Evolutionary conservation across 306 rosid genomes (phyloP).

Genomic region (Malus sieversii): DNA sequence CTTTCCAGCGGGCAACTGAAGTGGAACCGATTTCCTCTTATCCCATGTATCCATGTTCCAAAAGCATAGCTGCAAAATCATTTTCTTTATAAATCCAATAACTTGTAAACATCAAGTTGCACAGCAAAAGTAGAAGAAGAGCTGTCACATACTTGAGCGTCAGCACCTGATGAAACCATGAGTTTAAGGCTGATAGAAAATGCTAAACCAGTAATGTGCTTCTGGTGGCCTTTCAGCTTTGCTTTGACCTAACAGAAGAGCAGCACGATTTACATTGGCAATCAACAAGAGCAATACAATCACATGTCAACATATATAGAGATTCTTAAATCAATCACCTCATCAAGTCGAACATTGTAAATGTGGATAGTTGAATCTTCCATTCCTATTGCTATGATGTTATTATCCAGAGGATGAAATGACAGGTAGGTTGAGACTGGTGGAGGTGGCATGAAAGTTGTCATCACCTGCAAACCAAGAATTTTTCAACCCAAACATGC

Average conservation of each 20-base stretch:
- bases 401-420: slow-evolving; percentile 72
- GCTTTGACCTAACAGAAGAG: slow-evolving; percentile 49
- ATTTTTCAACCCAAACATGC: slow-evolving; percentile 7
- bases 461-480: slow-evolving; percentile 48
- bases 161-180: slow-evolving; percentile 74
- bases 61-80: slow-evolving; percentile 34
- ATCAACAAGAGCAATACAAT: neutral
- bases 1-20: slow-evolving; percentile 45
- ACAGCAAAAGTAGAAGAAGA: neutral
- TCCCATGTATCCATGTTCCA: slow-evolving; percentile 59
- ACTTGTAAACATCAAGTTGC: neutral
- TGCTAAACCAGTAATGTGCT: slow-evolving; percentile 64
- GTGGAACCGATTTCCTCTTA: slow-evolving; percentile 34
- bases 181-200: slow-evolving; percentile 52
- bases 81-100: neutral
- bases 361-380: slow-evolving; percentile 70
- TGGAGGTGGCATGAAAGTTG: slow-evolving; percentile 73
- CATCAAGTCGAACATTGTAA: slow-evolving; percentile 70
- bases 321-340: slow-evolving; percentile 33
- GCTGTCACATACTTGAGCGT: slow-evolving; percentile 50
- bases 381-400: slow-evolving; percentile 76
- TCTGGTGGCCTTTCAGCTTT: slow-evolving; percentile 59
- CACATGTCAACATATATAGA: neutral
- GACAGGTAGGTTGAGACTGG: slow-evolving; percentile 67
- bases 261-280: neutral